A percentile compares a stretch with the other conserved stretches of the same genome.
Evolutionary conservation across 116 monocot species (phyloP).

Genomic region (Cymodocea nodosa): DNA sequence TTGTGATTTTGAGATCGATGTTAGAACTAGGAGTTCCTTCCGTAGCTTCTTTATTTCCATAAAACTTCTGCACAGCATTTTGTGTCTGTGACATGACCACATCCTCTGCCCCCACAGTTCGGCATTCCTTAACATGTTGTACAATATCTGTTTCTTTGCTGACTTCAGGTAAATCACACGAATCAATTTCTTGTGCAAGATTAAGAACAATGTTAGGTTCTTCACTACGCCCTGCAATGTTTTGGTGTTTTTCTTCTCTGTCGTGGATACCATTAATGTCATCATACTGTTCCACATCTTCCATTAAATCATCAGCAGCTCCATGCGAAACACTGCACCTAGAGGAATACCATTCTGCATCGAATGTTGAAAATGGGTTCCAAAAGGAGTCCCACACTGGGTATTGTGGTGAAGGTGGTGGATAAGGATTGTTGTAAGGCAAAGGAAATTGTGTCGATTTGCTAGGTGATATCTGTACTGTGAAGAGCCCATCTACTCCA

Average conservation of each 20-base stretch:
- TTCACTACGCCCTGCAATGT: conserved; percentile 7
- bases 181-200: conserved; percentile 5
- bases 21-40: conserved; percentile 67
- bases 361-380: conserved; percentile 61
- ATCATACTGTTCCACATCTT: conserved; percentile 31
- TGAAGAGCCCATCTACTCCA: conserved; percentile 34
- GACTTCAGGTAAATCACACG: conserved; percentile 1
- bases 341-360: conserved; percentile 27
- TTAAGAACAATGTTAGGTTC: conserved; percentile 5
- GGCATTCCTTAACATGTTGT: conserved; percentile 33
- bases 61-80: conserved; percentile 21
- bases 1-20: conserved; percentile 45
- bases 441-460: conserved; percentile 30
- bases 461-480: conserved; percentile 18
- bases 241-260: conserved; percentile 33
- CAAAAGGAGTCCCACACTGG: conserved; percentile 63
- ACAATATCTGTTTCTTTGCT: conserved; percentile 6
- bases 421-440: conserved; percentile 16
- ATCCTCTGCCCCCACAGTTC: conserved; percentile 14
- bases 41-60: conserved; percentile 12
- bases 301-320: conserved; percentile 37
- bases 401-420: conserved; percentile 28
- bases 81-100: conserved; percentile 24
- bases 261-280: conserved; percentile 63
- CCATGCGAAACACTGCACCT: conserved; percentile 16